Evolutionary conservation across 164 flowering plant species (phyloP).

Genomic region (Sextonia rubra): DNA sequence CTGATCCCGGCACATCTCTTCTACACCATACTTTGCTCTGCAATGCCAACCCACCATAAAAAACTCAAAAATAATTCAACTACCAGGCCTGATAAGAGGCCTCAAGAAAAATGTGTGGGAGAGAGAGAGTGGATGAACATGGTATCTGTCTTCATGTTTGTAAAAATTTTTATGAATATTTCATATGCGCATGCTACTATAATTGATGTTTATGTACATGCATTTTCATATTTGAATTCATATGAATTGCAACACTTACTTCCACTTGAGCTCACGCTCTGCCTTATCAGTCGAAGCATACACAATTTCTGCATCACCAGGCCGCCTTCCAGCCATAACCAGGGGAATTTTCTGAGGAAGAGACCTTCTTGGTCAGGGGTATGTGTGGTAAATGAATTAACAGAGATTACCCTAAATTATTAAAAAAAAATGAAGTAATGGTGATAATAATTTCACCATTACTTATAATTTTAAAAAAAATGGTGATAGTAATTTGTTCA

Average conservation of each 20-base stretch:
- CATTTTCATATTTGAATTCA: neutral
- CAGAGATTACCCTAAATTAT: neutral
- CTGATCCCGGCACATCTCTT: slow-evolving; percentile 89
- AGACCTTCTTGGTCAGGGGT: slow-evolving; percentile 1
- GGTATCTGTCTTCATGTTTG: neutral
- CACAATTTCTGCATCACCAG: slow-evolving; percentile 95
- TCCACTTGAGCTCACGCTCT: slow-evolving; percentile 83
- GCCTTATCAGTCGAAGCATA: slow-evolving; percentile 87
- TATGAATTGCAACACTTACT: slow-evolving; percentile 37
- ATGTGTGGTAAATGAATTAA: no score
- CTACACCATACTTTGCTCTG: slow-evolving; percentile 87
- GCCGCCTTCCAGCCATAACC: slow-evolving; percentile 65
- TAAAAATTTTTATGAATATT: no score
- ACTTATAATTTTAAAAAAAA: no score
- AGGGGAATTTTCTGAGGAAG: slow-evolving; percentile 80
- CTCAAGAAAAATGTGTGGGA: neutral
- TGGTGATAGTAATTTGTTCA: neutral
- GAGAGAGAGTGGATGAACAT: neutral
- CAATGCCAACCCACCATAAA: slow-evolving; percentile 6
- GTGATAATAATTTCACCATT: no score
- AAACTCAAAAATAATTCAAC: neutral
- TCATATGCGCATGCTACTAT: neutral
- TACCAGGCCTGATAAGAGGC: neutral
- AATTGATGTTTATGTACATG: neutral
- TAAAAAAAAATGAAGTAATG: neutral